Evolutionary conservation across 371 early-diverging fungal genomes (phyloP), one percentile per base, ranked within the genome.

Genomic region (Mortierella sp.): DNA sequence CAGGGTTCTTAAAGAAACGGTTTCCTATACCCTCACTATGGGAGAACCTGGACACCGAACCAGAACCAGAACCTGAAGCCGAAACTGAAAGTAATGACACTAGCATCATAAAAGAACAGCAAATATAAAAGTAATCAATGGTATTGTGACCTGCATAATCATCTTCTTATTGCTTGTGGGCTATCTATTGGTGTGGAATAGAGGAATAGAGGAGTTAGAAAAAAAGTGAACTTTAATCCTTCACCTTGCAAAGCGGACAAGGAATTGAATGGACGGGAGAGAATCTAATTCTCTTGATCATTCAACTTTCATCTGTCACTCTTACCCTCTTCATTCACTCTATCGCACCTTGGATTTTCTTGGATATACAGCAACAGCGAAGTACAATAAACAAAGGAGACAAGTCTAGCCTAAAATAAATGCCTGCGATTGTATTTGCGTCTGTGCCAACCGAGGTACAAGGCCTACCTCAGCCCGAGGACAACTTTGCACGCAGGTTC

Each of bases 401-500:
- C 10, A n/a, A 49, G 19, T 49, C 17, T 37, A 10, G 8, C 40
- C 8, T 5, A 34, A 23, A 23, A 51, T 32, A n/a, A 8, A 65
- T 55, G 66, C 56, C 66, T 42, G 42, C 22, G 23, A 56, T 29
- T 23, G 56, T 74, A 10, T 32, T 32, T 8, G 47, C 63, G 29
- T 47, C 61, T 13, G 47, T 29, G 13, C 61, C 68, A 3, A 29
- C 63, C 5, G n/a, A 64, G 13, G 54, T 74, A 15, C 70, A 56
- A 23, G 75, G 70, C 3, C 66, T 75, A 13, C 75, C 70, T 6
- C 73, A 64, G 10, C 58, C 63, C 0, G 23, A 43, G 1, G 68
- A 68, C 35, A 54, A 61, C 68, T 81, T 81, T 35, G 61, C 71
- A 0, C 68, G 60, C n/a, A 64, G 73, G 2, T 72, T 73, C 66